Conservation (phyloP, 768 basidiomycete species). For the Suillus subluteus region DNA sequence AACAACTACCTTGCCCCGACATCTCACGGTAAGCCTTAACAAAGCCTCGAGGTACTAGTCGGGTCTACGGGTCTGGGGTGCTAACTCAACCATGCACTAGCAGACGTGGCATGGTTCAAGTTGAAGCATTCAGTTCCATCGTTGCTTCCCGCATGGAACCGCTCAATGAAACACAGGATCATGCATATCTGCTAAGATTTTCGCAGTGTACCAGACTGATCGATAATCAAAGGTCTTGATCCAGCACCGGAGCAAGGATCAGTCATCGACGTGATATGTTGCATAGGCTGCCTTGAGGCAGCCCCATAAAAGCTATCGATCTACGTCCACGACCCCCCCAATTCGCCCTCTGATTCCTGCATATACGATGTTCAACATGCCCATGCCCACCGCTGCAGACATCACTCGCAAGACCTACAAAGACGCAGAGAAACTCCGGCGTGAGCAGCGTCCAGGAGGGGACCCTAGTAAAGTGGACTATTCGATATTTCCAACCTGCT, state of each 20-base stretch:
- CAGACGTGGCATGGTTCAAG: not conserved
- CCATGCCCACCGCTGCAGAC: slow-evolving; percentile 28
- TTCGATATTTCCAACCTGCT: slow-evolving; percentile 26
- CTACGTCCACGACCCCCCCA: not conserved
- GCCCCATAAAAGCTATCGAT: not conserved
- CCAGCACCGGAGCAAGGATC: not conserved
- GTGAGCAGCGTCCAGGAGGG: slow-evolving; percentile 29
- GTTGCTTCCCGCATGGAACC: not conserved
- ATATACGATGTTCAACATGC: slow-evolving; percentile 22
- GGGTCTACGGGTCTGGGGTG: too few relatives aligned
- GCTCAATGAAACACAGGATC: not conserved
- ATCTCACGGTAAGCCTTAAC: too few relatives aligned
- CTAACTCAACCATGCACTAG: not conserved
- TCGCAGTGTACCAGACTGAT: not conserved
- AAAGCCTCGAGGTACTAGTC: too few relatives aligned
- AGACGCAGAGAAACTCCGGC: slow-evolving; percentile 31
- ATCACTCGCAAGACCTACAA: slow-evolving; percentile 30
- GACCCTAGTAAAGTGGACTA: slow-evolving; percentile 34
- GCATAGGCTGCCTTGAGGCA: not conserved
- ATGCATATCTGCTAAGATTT: not conserved
- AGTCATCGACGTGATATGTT: not conserved
- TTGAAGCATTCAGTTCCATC: not conserved
- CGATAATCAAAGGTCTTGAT: not conserved
- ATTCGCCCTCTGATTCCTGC: not conserved
- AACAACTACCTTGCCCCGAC: not conserved